Conservation (phyloP, 23 red algal species). For the Gracilaria domingensis region DNA sequence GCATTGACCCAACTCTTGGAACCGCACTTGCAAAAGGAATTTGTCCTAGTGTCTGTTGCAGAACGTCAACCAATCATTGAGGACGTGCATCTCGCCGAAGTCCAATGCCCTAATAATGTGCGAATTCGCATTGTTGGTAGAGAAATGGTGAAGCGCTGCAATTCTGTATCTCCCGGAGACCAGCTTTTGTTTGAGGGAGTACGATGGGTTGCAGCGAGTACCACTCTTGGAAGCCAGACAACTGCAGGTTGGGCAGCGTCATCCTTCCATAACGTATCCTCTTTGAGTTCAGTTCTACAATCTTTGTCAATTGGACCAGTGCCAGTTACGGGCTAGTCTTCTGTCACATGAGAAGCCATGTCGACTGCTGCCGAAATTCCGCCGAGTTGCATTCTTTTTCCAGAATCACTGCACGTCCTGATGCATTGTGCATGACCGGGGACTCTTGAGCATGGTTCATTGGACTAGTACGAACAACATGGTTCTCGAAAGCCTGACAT, state of each 20-base stretch:
- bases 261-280: constrained; percentile 27
- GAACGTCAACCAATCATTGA: background rate
- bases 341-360: background rate
- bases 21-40: constrained; percentile 7
- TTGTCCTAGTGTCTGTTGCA: constrained; percentile 5
- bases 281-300: constrained; percentile 14
- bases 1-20: constrained; percentile 1
- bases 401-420: too few relatives aligned
- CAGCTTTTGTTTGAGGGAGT: constrained; percentile 54
- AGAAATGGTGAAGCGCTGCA: constrained; percentile 27
- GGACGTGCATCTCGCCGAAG: background rate
- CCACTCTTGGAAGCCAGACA: constrained; percentile 12
- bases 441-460: too few relatives aligned
- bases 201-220: constrained; percentile 2
- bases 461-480: too few relatives aligned
- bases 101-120: constrained; percentile 10
- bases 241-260: constrained; percentile 24
- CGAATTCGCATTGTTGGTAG: constrained; percentile 6
- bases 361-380: too few relatives aligned
- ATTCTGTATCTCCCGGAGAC: constrained; percentile 5
- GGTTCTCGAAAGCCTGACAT: too few relatives aligned
- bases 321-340: background rate
- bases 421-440: too few relatives aligned
- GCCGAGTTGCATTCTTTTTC: too few relatives aligned
- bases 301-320: background rate